These are phyloP conservation scores for Mycena vitilis DNA, from an alignment of 768 basidiomycete species.

Conservation along the genomic window DNA sequence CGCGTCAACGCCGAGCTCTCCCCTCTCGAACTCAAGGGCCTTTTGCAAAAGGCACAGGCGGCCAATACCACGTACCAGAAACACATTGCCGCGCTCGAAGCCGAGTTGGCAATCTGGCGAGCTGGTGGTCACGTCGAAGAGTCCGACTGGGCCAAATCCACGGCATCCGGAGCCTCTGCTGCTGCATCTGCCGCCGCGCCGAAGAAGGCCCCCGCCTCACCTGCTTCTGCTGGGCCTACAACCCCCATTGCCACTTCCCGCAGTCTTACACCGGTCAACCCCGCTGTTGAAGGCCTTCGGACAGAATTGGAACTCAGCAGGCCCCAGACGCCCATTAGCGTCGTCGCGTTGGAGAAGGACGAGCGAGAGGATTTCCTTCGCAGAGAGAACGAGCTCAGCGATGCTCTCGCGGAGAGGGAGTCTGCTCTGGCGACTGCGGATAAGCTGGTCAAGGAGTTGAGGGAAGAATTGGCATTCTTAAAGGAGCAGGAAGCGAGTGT, in stretches of 20 bases:
- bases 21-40: slow-evolving; percentile 93
- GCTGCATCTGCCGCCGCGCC: slow-evolving; percentile 57
- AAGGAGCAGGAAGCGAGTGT: slow-evolving; percentile 89
- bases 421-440: slow-evolving; percentile 81
- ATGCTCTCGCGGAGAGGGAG: slow-evolving; percentile 93
- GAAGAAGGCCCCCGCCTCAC: slow-evolving; percentile 75
- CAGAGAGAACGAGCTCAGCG: slow-evolving; percentile 96
- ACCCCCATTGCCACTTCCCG: slow-evolving; percentile 54
- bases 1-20: slow-evolving; percentile 98
- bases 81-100: slow-evolving; percentile 90
- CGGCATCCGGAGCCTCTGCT: slow-evolving; percentile 60
- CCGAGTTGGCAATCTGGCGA: slow-evolving; percentile 91
- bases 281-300: slow-evolving; percentile 76
- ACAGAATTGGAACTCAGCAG: slow-evolving; percentile 78
- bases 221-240: slow-evolving; percentile 65
- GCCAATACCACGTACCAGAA: slow-evolving; percentile 87
- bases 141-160: slow-evolving; percentile 74
- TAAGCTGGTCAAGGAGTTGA: slow-evolving; percentile 88
- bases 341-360: slow-evolving; percentile 91
- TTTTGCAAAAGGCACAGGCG: slow-evolving; percentile 89
- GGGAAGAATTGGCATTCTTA: slow-evolving; percentile 89
- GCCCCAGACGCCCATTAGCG: slow-evolving; percentile 92
- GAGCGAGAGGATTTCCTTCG: slow-evolving; percentile 97
- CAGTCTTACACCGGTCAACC: slow-evolving; percentile 80
- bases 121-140: slow-evolving; percentile 87